Evolutionary conservation across 306 rosid species (phyloP).

Genomic region (Urtica urens): DNA sequence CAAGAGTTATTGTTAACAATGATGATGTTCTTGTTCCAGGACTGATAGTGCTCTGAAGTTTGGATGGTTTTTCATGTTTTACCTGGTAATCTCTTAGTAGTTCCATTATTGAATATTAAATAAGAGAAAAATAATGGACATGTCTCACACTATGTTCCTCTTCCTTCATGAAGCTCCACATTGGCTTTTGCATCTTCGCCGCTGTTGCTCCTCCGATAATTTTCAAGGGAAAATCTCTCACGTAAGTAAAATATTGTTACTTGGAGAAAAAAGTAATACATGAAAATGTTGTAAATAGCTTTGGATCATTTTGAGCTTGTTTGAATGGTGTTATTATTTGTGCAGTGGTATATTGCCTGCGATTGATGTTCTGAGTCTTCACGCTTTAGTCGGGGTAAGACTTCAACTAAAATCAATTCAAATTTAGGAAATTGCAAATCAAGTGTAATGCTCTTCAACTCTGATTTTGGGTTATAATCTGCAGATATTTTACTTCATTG

Average conservation of each 20-base stretch:
- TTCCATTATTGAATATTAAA: constrained; percentile 11
- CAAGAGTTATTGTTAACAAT: constrained; percentile 12
- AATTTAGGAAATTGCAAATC: no score
- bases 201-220: constrained; percentile 84
- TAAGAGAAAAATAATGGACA: not conserved
- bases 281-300: not conserved
- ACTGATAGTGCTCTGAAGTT: constrained; percentile 91
- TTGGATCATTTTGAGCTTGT: constrained; percentile 3
- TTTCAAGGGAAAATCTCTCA: constrained; percentile 70
- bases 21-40: constrained; percentile 39
- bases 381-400: constrained; percentile 58
- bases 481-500: constrained; percentile 83
- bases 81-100: constrained; percentile 34
- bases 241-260: constrained; percentile 42
- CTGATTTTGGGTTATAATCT: constrained; percentile 16
- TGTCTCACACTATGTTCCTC: constrained; percentile 11
- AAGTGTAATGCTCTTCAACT: not conserved
- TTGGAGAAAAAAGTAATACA: not conserved
- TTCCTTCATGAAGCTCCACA: constrained; percentile 56
- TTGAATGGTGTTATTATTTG: constrained; percentile 21
- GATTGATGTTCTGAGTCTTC: constrained; percentile 36
- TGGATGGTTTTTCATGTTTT: constrained; percentile 73
- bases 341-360: constrained; percentile 88
- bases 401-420: no score
- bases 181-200: constrained; percentile 64